Conservation (phyloP, 371 early-diverging fungal species). For the Rhizopus delemar region DNA sequence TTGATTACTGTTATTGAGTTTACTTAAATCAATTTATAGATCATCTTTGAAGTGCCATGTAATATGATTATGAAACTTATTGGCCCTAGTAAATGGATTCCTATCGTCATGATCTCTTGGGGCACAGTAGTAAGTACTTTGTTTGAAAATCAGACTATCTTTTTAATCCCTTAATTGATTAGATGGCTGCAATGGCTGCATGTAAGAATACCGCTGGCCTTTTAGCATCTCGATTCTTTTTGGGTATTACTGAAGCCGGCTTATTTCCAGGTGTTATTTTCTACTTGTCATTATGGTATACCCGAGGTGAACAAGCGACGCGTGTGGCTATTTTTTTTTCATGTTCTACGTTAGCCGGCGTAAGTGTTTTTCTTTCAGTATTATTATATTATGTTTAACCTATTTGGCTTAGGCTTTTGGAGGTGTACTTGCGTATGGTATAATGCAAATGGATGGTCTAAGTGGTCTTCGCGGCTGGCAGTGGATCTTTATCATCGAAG, state of each 20-base stretch:
- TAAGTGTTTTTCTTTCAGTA: slow-evolving; percentile 19
- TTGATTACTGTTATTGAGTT: background rate
- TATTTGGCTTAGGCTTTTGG: slow-evolving; percentile 44
- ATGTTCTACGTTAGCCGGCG: slow-evolving; percentile 70
- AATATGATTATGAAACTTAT: slow-evolving; percentile 69
- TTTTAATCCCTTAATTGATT: background rate
- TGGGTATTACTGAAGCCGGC: slow-evolving; percentile 72
- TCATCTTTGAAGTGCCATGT: slow-evolving; percentile 71
- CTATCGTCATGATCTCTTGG: slow-evolving; percentile 58
- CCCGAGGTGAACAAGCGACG: slow-evolving; percentile 65
- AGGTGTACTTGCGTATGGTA: slow-evolving; percentile 61
- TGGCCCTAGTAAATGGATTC: slow-evolving; percentile 72
- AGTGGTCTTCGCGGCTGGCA: slow-evolving; percentile 58
- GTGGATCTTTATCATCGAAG: slow-evolving; percentile 78
- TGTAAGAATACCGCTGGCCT: slow-evolving; percentile 47
- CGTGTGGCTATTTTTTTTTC: slow-evolving; percentile 73
- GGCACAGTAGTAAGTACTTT: slow-evolving; percentile 36
- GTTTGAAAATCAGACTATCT: too few relatives aligned
- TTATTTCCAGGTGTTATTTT: slow-evolving; percentile 60
- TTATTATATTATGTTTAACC: background rate
- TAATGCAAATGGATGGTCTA: slow-evolving; percentile 60
- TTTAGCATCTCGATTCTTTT: slow-evolving; percentile 64
- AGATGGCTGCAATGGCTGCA: slow-evolving; percentile 53
- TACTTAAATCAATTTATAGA: slow-evolving; percentile 27
- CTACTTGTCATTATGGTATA: slow-evolving; percentile 55